These are phyloP conservation scores for Tilletia horrida DNA, from an alignment of 1,284 basidiomycete genomes.

Conservation along the genomic window DNA sequence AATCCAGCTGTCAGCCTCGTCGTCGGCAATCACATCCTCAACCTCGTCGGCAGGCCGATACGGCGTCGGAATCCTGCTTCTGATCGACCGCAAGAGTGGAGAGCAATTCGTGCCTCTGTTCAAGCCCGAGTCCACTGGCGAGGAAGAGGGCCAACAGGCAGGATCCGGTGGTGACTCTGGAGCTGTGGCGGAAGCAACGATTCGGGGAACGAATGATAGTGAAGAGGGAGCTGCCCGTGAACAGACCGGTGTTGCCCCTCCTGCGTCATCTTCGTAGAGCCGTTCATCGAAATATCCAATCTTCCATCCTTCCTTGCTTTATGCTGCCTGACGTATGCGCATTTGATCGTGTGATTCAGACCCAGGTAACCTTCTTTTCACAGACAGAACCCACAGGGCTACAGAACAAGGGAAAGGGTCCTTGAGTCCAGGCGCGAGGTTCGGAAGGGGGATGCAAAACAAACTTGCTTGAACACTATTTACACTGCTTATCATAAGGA, in stretches of 20 bases:
- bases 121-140: background rate
- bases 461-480: too few relatives aligned
- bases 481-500: too few relatives aligned
- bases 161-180: background rate
- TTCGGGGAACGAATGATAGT: conserved; percentile 1
- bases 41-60: background rate
- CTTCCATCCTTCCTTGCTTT: too few relatives aligned
- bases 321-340: too few relatives aligned
- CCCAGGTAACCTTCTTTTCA: too few relatives aligned
- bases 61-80: conserved; percentile 3
- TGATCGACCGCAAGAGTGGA: conserved; percentile 2
- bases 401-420: too few relatives aligned
- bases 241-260: conserved; percentile 3
- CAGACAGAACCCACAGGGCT: too few relatives aligned
- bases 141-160: background rate
- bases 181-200: conserved; percentile 1
- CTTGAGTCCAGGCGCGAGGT: too few relatives aligned
- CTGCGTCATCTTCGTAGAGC: background rate
- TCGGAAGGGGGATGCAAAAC: too few relatives aligned
- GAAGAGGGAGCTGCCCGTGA: background rate
- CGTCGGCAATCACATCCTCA: background rate
- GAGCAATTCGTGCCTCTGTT: background rate
- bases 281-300: too few relatives aligned
- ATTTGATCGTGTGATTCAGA: too few relatives aligned
- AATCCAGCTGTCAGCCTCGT: conserved; percentile 1